These are phyloP conservation scores for Phalaenopsis aphrodite DNA, from an alignment of 106 monocot species.

Conservation along the genomic window DNA sequence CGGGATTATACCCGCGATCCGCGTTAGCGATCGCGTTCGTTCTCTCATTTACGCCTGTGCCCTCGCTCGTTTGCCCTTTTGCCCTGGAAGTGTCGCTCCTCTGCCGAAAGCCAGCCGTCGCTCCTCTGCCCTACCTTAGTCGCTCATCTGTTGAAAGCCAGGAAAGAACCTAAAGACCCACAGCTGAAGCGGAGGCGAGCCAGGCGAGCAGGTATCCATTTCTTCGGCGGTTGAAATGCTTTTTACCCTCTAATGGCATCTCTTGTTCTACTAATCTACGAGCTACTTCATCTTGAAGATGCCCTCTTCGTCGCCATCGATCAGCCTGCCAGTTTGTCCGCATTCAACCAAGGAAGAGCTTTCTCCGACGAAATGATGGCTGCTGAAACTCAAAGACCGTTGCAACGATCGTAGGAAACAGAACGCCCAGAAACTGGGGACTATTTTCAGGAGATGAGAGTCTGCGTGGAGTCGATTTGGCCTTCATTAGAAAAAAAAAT, in stretches of 20 bases:
- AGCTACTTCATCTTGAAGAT: neutral
- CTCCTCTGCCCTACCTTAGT: too few species aligned
- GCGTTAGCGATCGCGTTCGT: too few species aligned
- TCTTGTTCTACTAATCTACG: neutral
- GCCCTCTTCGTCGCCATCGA: neutral
- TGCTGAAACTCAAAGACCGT: neutral
- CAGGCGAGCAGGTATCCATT: too few species aligned
- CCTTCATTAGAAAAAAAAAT: neutral
- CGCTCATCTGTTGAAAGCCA: too few species aligned
- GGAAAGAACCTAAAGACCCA: too few species aligned
- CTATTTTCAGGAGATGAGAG: neutral
- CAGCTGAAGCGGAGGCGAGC: too few species aligned
- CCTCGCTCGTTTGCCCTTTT: too few species aligned
- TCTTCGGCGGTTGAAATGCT: too few species aligned
- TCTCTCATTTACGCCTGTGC: too few species aligned
- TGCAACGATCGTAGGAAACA: neutral
- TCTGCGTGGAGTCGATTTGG: slow-evolving; percentile 1
- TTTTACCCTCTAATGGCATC: neutral
- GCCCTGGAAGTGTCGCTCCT: too few species aligned
- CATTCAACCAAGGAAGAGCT: neutral
- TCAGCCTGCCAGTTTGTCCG: neutral
- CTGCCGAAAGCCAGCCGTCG: too few species aligned
- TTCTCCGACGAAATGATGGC: neutral
- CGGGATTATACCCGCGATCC: too few species aligned
- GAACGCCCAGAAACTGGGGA: neutral